Percentiles rank a stretch among this genome's conserved stretches.
Evolutionary conservation across 1,284 basidiomycete species (phyloP).

Genomic region (Pholiota adiposa): DNA sequence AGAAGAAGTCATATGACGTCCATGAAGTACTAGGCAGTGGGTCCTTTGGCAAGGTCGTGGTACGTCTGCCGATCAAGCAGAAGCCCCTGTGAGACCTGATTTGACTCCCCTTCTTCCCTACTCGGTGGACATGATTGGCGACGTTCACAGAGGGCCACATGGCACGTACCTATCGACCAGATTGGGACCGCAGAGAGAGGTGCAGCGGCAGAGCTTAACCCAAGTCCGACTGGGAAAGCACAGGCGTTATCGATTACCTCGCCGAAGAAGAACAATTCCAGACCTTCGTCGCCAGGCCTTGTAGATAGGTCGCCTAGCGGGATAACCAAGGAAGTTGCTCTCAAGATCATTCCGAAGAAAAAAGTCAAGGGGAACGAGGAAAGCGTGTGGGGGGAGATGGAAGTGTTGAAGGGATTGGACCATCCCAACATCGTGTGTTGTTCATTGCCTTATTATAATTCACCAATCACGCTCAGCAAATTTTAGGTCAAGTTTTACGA

Average conservation of each 20-base stretch:
- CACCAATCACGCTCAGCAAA: background rate
- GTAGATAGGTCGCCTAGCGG: constrained; percentile 27
- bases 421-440: constrained; percentile 85
- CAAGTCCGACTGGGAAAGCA: constrained; percentile 13
- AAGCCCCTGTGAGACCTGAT: constrained; percentile 1
- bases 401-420: constrained; percentile 83
- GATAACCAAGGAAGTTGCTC: constrained; percentile 74
- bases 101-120: constrained; percentile 1
- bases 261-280: constrained; percentile 23
- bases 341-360: constrained; percentile 91
- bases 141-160: constrained; percentile 59
- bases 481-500: constrained; percentile 88
- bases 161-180: constrained; percentile 71
- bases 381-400: constrained; percentile 89
- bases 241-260: constrained; percentile 26
- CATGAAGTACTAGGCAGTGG: constrained; percentile 79
- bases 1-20: constrained; percentile 82
- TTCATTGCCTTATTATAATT: background rate
- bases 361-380: constrained; percentile 88
- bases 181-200: constrained; percentile 59
- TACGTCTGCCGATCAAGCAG: constrained; percentile 44
- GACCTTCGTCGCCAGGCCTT: constrained; percentile 23
- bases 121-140: constrained; percentile 2
- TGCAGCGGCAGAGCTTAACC: constrained; percentile 42
- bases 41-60: constrained; percentile 87